Base-by-base conservation (phyloP, 2,329 filamentous ascomycete species). In the Botrytis cinerea region DNA sequence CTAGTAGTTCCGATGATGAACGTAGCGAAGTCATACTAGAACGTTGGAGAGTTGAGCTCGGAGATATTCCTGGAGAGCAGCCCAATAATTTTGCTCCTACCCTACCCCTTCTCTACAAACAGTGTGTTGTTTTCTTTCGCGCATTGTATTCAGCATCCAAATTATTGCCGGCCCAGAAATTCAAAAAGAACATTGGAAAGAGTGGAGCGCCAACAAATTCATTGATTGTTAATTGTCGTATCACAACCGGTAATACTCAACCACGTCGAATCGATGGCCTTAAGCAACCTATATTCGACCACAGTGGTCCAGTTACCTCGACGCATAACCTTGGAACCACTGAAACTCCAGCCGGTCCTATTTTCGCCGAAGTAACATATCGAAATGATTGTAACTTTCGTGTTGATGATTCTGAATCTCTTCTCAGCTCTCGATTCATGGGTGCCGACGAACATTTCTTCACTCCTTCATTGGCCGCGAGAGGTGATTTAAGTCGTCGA, bases 61-160 rank as follows among this genome's bases (percentile, higher is more conserved):
- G 93, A 80, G 88, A 89, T 77, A 84, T 84, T 73, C 82, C 86
- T 73, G 81, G 85, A 81, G 81, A 86, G 76, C 79, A 82, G 46
- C 78, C 81, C 25, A 85, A 88, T 66, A 89, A 88, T 80, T 93
- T 91, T 80, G 88, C 87, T 12, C 85, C 85, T 18, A 86, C 84
- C 46, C 85, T 98, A 70, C 94, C 96, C 22, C 95, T 93, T 70
- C 91, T 97, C 74, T 99, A 99, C 87, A 99, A 99, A 84, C 96
- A 97, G 84, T 94, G 93, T 78, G 97, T 99, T 76, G 92, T 98
- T 77, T 90, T 98, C 78, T 98, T 98, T 83, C 89, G 96, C 74
- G 94, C 94, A 2, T 87, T 99, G 63, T 97, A 93, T 82, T 90
- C 93, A 68, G 92, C 93, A 72, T 89, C 93, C 59, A 92, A 93